phyloP scores from a whole-genome alignment of 345 rosid genomes.

The Aquilaria yunnanensis region DNA sequence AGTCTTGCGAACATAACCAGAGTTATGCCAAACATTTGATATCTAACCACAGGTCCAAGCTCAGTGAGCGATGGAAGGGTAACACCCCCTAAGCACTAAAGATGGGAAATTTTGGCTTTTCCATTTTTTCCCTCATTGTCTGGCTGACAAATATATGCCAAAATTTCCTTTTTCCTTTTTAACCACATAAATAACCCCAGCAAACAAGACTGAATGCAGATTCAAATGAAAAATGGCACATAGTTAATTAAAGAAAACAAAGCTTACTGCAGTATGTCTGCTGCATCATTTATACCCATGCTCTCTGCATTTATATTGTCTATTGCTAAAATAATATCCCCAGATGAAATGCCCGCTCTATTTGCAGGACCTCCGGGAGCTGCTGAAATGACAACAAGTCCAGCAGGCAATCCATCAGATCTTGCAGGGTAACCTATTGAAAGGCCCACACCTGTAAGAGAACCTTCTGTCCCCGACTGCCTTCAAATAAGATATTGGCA shows the following conservation, averaged over 20 bases:
- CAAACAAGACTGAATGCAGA: no score
- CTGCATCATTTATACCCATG: slow-evolving; percentile 89
- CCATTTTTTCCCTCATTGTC: no score
- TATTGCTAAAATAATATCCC: slow-evolving; percentile 73
- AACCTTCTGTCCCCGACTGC: slow-evolving; percentile 97
- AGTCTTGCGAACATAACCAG: no score
- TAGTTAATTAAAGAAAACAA: slow-evolving; percentile 6
- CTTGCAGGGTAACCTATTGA: slow-evolving; percentile 81
- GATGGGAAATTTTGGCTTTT: no score
- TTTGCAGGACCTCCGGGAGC: slow-evolving; percentile 91
- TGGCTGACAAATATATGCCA: no score
- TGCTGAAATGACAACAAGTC: slow-evolving; percentile 83
- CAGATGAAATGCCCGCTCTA: slow-evolving; percentile 71
- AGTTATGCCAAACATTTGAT: no score
- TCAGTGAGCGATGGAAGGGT: no score
- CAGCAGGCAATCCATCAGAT: slow-evolving; percentile 46
- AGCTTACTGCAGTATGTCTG: slow-evolving; percentile 81
- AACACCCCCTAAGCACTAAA: no score
- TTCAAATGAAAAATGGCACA: background rate
- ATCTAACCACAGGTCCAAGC: no score
- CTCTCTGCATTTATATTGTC: slow-evolving; percentile 55
- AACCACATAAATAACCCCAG: no score
- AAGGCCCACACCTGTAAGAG: slow-evolving; percentile 90
- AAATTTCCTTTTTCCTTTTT: no score
- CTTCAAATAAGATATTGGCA: slow-evolving; percentile 59